Conservation (phyloP, 1,284 basidiomycete genomes). For the Tylopilus sp. region DNA sequence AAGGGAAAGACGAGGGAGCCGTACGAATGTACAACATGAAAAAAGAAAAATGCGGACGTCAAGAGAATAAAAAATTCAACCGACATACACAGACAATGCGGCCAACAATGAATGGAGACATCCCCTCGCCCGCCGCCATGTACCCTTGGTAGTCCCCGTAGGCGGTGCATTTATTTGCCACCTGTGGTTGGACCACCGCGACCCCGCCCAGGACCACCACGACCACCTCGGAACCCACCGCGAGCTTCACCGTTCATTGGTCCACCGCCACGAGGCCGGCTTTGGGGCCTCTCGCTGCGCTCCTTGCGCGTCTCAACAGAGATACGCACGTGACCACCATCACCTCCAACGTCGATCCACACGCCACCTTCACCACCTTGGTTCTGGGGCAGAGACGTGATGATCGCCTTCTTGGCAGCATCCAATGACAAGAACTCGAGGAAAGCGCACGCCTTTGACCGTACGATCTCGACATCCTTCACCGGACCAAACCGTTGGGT, state of each 20-base stretch:
- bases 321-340: slow-evolving; percentile 57
- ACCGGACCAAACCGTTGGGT: slow-evolving; percentile 78
- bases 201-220: slow-evolving; percentile 39
- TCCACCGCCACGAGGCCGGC: slow-evolving; percentile 48
- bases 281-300: slow-evolving; percentile 68
- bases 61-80: slow-evolving; percentile 1
- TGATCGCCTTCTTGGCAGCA: slow-evolving; percentile 81
- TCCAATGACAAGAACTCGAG: slow-evolving; percentile 85
- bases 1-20: slow-evolving; percentile 10
- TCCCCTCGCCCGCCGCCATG: not conserved
- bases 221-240: slow-evolving; percentile 37
- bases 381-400: slow-evolving; percentile 58
- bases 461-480: slow-evolving; percentile 88
- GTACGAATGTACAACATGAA: slow-evolving; percentile 20
- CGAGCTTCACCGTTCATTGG: slow-evolving; percentile 43
- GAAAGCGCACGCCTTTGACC: slow-evolving; percentile 90
- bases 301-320: slow-evolving; percentile 89
- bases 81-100: slow-evolving; percentile 13
- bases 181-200: slow-evolving; percentile 33
- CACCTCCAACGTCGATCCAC: slow-evolving; percentile 61
- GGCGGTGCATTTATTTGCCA: slow-evolving; percentile 17
- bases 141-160: no score
- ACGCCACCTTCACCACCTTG: slow-evolving; percentile 91
- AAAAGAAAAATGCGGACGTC: no score
- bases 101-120: slow-evolving; percentile 10